phyloP scores from a whole-genome alignment of 2,329 filamentous ascomycete species.

The Talaromyces rugulosus region DNA sequence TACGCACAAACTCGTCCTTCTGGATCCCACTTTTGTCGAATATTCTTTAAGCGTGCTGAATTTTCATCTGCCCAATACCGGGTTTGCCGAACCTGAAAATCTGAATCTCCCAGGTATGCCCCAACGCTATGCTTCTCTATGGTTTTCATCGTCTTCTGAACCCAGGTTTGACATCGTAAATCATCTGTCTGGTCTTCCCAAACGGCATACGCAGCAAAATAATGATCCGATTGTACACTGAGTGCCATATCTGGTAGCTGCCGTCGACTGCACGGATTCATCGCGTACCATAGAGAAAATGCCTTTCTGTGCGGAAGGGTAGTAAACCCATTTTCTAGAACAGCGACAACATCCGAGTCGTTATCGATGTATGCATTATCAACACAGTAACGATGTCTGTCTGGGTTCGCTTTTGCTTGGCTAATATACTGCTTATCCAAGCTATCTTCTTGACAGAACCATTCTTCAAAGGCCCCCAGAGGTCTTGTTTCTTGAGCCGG shows the following conservation, averaged over 20 bases:
- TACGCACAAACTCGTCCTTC: slow-evolving; percentile 35
- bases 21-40: slow-evolving; percentile 6
- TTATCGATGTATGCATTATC: slow-evolving; percentile 51
- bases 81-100: slow-evolving; percentile 46
- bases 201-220: slow-evolving; percentile 49
- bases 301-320: background rate
- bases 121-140: slow-evolving; percentile 41
- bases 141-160: slow-evolving; percentile 19
- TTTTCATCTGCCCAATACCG: slow-evolving; percentile 46
- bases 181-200: slow-evolving; percentile 34
- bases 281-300: background rate
- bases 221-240: slow-evolving; percentile 51
- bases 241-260: slow-evolving; percentile 47
- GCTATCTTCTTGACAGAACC: slow-evolving; percentile 36
- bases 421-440: slow-evolving; percentile 15
- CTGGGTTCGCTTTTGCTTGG: slow-evolving; percentile 45
- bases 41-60: slow-evolving; percentile 34
- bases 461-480: slow-evolving; percentile 27
- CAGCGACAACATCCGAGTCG: slow-evolving; percentile 30
- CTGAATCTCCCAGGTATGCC: slow-evolving; percentile 50
- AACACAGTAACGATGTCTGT: slow-evolving; percentile 43
- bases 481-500: slow-evolving; percentile 36
- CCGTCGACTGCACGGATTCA: slow-evolving; percentile 35
- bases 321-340: background rate
- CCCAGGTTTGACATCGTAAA: slow-evolving; percentile 7